Evolutionary conservation across 139 green algal species (phyloP).

Genomic region (Trebouxia sp.): DNA sequence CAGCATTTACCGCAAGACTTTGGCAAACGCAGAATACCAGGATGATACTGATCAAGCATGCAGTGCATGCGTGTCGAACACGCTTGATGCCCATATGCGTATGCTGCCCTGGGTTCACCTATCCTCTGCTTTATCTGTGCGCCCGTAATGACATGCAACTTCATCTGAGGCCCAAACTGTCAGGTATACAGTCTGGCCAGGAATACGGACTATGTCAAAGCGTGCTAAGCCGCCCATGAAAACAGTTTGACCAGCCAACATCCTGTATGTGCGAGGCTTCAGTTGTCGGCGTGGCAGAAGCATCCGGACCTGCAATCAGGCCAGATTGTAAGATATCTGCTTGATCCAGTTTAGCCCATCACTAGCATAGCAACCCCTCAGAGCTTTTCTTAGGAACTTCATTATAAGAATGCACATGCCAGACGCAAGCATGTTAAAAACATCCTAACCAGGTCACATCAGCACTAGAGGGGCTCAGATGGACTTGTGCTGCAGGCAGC

Average conservation of each 20-base stretch:
- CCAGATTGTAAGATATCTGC: not conserved
- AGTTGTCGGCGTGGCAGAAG: constrained; percentile 72
- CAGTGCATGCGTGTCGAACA: no score
- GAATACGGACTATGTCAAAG: constrained; percentile 81
- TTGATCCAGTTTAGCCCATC: no score
- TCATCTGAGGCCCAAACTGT: constrained; percentile 83
- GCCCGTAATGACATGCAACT: constrained; percentile 81
- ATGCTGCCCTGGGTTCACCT: no score
- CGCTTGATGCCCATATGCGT: no score
- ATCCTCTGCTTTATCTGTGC: constrained; percentile 75
- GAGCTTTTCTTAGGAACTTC: no score
- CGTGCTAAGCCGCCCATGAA: constrained; percentile 85
- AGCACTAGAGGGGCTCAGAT: no score
- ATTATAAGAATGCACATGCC: no score
- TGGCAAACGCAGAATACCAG: not conserved
- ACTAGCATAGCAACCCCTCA: no score
- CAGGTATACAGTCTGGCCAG: constrained; percentile 87
- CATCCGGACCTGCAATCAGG: constrained; percentile 59
- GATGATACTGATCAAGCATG: not conserved
- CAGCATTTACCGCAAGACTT: not conserved
- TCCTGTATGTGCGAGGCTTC: constrained; percentile 87
- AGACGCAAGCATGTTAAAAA: no score
- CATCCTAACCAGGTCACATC: no score
- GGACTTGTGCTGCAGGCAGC: no score
- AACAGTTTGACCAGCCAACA: constrained; percentile 69